phyloP scores from a whole-genome alignment of 1,139 yeast genomes.

The Meyerozyma athensensis region DNA sequence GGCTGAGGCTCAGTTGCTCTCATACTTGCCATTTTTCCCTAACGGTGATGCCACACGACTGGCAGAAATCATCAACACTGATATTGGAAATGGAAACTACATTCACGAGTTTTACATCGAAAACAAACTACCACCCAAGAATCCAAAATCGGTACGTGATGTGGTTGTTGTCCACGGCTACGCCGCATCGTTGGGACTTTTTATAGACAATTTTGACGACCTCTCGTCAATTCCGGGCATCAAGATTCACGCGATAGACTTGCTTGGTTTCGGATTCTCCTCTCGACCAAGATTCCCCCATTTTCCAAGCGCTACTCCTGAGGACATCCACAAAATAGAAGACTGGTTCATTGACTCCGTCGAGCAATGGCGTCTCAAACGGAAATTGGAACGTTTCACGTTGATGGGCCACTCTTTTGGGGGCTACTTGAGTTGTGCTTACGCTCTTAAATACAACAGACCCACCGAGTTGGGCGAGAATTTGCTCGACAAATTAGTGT shows the following conservation, averaged over 20 bases:
- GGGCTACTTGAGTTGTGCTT: conserved; percentile 78
- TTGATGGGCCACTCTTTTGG: conserved; percentile 92
- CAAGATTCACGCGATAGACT: conserved; percentile 41
- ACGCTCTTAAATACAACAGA: conserved; percentile 60
- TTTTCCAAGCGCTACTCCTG: conserved; percentile 25
- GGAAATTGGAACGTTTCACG: conserved; percentile 56
- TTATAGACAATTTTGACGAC: conserved; percentile 36
- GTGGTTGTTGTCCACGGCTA: conserved; percentile 44
- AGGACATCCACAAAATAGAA: conserved; percentile 46
- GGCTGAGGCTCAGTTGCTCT: conserved; percentile 33
- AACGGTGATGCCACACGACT: conserved; percentile 44
- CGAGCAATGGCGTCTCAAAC: conserved; percentile 74
- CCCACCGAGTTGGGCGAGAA: conserved; percentile 7
- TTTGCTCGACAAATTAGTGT: conserved; percentile 35
- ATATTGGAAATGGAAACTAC: conserved; percentile 33
- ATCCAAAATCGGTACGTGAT: conserved; percentile 20
- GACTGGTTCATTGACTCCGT: conserved; percentile 73
- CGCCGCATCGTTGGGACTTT: conserved; percentile 44
- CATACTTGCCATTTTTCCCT: conserved; percentile 57
- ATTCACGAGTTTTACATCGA: conserved; percentile 57
- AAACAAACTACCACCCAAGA: conserved; percentile 23
- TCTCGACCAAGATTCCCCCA: conserved; percentile 39
- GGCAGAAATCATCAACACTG: conserved; percentile 47
- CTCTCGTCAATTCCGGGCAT: conserved; percentile 39
- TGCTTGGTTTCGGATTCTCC: conserved; percentile 43